Base-by-base conservation (phyloP, 805 yeast species). In the Myxozyma melibiosi region DNA sequence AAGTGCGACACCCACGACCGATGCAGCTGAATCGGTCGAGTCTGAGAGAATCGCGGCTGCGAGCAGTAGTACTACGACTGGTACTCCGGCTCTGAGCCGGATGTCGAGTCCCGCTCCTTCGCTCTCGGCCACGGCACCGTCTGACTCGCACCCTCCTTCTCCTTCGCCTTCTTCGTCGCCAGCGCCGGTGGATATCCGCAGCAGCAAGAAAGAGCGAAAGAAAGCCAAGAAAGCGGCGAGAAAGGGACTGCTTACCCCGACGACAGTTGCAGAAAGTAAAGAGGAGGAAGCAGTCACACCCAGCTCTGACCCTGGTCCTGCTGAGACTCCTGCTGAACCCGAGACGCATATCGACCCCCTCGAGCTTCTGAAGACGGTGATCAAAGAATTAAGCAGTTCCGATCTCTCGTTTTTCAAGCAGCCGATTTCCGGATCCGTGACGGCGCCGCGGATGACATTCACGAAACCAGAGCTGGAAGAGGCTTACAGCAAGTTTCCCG, bases 391-490 rank as follows among this genome's bases (percentile, higher is more conserved):
- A n/a, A 42, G 43, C 16, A 31, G 25, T 25, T 20, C 45, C 20
- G 33, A 40, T 44, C 20, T 46, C 16, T 14, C 54, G 4, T 51
- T 56, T 30, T 56, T 56, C 47, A 46, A 52, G 41, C 53, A 46
- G 16, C 34, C 44, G 5, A 31, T 56, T 9, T 14, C 44, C 8
- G 48, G 48, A 2, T 51, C 55, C 3, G 40, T 51, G 22, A 18
- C 41, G 13, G 38, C 50, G 3, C 51, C 53, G 2, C 58, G 44
- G 22, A 16, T 40, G 35, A 22, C 44, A 5, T 57, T 57, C 37
- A 22, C 61, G 3, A 42, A 48, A 41, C 31, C 9, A 11, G 58
- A 53, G 16, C 7, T 53, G 14, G 58, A 57, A 27, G 44, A 48
- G 3, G 57, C 57, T n/a, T 54, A 45, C 22, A 34, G 38, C 8